Evolutionary conservation across 2,329 filamentous ascomycete genomes (phyloP), one percentile per base, ranked within the genome.

Genomic region (Fusarium aywerte): DNA sequence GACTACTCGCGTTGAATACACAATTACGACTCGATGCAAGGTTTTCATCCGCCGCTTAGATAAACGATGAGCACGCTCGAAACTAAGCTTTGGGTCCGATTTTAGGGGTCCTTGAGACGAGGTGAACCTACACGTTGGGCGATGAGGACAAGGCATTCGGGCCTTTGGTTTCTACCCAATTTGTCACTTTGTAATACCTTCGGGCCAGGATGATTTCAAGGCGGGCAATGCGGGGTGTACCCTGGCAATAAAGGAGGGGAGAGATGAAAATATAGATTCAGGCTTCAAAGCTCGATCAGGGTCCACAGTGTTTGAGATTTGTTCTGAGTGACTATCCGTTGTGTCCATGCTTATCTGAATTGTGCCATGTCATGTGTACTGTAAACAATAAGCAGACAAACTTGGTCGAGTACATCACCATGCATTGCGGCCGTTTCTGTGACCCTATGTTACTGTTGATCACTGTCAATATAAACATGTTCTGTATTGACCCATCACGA

Each of bases 151-250:
- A 36, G n/a, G 45, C n/a, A 58, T 45, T 63, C 44, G 60, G 60
- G 58, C 59, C 59, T 58, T 47, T 64, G 38, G 44, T 45, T 58
- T 63, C 51, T 39, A 49, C 38, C 58, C 32, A 35, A 63, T 31
- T 38, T 54, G 62, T 62, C 47, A 23, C 20, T 39, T 45, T 23
- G 38, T 53, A 27, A 60, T 45, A 27, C 59, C 45, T 12, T 63
- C 6, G 21, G n/a, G 21, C 44, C 44, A 55, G 40, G 58, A 38
- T 32, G 38, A 18, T 36, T 58, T 39, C 44, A 39, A 51, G 52
- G 59, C 59, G 39, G 60, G 52, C 44, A 39, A 64, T 47, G 59
- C 51, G 51, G 60, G 59, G 60, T 51, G 39, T 27, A 42, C 59
- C 60, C 40, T 64, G 59, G 29, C 39, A 33, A 29, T 4, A 63